These are phyloP conservation scores for Quambalaria eucalypti DNA, from an alignment of 1,284 basidiomycete genomes.

Conservation along the genomic window DNA sequence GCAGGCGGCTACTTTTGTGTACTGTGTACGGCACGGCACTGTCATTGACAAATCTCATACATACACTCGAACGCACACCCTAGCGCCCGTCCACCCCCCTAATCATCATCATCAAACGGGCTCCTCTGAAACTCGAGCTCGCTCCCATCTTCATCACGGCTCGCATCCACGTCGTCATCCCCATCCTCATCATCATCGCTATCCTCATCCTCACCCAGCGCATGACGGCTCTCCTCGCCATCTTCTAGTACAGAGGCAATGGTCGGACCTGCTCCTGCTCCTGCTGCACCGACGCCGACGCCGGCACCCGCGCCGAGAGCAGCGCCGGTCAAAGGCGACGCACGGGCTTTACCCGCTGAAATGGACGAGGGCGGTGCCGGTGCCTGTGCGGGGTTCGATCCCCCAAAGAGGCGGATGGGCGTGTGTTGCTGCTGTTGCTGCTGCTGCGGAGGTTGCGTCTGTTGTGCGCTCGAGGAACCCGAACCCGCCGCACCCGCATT, in stretches of 20 bases:
- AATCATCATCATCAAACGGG: not conserved
- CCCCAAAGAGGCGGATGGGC: not conserved
- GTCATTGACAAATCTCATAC: too few relatives aligned
- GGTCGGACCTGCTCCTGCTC: not conserved
- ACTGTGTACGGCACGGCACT: too few relatives aligned
- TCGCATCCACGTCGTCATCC: not conserved
- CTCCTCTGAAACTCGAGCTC: constrained; percentile 1
- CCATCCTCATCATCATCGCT: not conserved
- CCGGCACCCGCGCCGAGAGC: not conserved
- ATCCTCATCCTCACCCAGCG: not conserved
- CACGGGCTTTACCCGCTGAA: not conserved
- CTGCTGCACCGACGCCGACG: not conserved
- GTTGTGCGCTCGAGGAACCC: too few relatives aligned
- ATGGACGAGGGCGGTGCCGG: not conserved
- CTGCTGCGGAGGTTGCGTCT: too few relatives aligned
- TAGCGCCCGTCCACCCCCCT: not conserved
- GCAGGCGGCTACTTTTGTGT: too few relatives aligned
- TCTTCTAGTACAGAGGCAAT: not conserved
- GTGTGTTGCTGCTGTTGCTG: not conserved
- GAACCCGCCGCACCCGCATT: too few relatives aligned
- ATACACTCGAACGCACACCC: too few relatives aligned
- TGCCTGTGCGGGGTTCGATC: not conserved
- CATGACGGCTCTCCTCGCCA: not conserved
- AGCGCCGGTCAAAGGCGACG: too few relatives aligned
- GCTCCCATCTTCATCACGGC: not conserved